phyloP scores from a whole-genome alignment of 2,329 filamentous ascomycete genomes.

The Fusarium incarnatum region DNA sequence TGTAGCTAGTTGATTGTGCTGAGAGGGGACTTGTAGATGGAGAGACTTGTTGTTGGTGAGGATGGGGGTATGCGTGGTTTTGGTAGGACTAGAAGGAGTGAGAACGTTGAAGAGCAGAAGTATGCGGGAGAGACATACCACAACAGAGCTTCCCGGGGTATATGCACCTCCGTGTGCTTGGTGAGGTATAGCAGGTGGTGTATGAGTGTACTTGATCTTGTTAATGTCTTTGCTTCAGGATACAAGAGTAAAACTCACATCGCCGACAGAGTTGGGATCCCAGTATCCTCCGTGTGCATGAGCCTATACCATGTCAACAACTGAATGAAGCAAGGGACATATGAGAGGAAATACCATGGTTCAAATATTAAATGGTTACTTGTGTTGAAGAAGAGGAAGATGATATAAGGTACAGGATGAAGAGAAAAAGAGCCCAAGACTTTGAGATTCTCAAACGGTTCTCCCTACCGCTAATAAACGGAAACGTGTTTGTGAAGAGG shows the following conservation, averaged over 20 bases:
- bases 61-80: slow-evolving; percentile 37
- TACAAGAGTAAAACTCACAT: slow-evolving; percentile 13
- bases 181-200: slow-evolving; percentile 22
- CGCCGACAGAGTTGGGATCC: slow-evolving; percentile 38
- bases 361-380: slow-evolving; percentile 28
- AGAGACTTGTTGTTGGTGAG: slow-evolving; percentile 37
- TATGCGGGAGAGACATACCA: slow-evolving; percentile 21
- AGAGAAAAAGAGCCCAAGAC: slow-evolving; percentile 1
- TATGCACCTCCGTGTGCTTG: slow-evolving; percentile 44
- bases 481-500: neutral
- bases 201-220: slow-evolving; percentile 33
- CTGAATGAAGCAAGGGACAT: neutral
- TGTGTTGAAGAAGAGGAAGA: neutral
- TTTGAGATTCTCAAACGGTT: slow-evolving; percentile 5
- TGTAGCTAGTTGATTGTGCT: slow-evolving; percentile 26
- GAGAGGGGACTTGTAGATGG: slow-evolving; percentile 39
- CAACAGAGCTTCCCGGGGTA: slow-evolving; percentile 42
- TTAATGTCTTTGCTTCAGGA: neutral
- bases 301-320: slow-evolving; percentile 27
- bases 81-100: slow-evolving; percentile 38
- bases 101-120: neutral
- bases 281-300: slow-evolving; percentile 42
- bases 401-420: neutral
- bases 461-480: slow-evolving; percentile 33
- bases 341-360: slow-evolving; percentile 35